These are phyloP conservation scores for Fusarium xyrophilum DNA, from an alignment of 2,329 filamentous ascomycete genomes.

Conservation along the genomic window DNA sequence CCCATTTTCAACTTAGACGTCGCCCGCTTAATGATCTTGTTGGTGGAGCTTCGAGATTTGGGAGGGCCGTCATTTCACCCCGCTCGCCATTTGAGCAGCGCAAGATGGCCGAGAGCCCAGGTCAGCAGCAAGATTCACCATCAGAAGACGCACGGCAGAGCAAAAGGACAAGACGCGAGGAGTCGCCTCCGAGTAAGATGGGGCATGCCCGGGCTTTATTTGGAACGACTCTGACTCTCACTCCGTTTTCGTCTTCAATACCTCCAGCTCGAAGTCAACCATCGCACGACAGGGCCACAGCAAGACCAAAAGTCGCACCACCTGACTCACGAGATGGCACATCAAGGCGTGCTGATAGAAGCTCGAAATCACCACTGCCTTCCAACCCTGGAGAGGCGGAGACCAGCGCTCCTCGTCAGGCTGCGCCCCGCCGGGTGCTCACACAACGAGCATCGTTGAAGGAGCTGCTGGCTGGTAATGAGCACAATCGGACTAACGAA, in stretches of 20 bases:
- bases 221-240: conserved; percentile 45
- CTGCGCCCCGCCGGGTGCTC: conserved; percentile 14
- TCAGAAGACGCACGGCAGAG: conserved; percentile 32
- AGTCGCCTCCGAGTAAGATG: conserved; percentile 46
- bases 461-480: conserved; percentile 26
- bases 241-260: conserved; percentile 30
- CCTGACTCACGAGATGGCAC: not conserved
- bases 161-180: conserved; percentile 42
- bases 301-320: not conserved
- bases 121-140: conserved; percentile 21
- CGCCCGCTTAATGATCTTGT: conserved; percentile 52
- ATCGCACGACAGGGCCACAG: conserved; percentile 33
- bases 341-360: not conserved
- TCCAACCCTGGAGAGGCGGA: not conserved
- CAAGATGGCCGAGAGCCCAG: conserved; percentile 28
- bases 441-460: conserved; percentile 24
- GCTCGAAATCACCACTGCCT: conserved; percentile 33
- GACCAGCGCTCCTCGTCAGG: not conserved
- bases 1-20: conserved; percentile 50
- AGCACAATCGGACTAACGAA: conserved; percentile 4
- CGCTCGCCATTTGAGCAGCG: conserved; percentile 48
- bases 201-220: conserved; percentile 48
- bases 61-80: conserved; percentile 44
- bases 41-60: conserved; percentile 42
- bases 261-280: conserved; percentile 23